Evolutionary conservation across 345 rosid genomes (phyloP).

Genomic region (Sonneratia caseolaris): DNA sequence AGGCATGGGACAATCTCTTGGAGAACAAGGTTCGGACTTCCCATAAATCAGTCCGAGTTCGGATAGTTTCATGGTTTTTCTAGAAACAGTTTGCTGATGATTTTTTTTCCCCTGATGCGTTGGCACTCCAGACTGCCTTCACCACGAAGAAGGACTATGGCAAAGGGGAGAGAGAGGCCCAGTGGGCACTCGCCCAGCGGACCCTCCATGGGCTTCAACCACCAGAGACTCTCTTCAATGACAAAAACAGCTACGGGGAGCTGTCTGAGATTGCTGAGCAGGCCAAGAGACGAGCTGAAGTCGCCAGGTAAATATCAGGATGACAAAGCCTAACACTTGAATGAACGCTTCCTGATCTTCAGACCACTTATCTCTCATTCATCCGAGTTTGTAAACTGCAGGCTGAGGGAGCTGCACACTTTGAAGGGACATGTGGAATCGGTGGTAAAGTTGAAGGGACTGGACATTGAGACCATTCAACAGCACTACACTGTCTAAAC

Average conservation of each 20-base stretch:
- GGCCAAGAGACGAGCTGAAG: slow-evolving; percentile 95
- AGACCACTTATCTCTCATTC: too few relatives aligned
- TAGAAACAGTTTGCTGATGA: too few relatives aligned
- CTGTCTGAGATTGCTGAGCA: slow-evolving; percentile 96
- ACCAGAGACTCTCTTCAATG: slow-evolving; percentile 40
- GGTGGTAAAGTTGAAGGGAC: slow-evolving; percentile 77
- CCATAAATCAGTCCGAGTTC: too few relatives aligned
- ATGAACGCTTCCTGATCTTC: too few relatives aligned
- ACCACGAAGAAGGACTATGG: slow-evolving; percentile 90
- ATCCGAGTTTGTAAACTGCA: too few relatives aligned
- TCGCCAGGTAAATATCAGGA: slow-evolving; percentile 44
- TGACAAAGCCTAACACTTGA: too few relatives aligned
- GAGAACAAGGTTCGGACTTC: too few relatives aligned
- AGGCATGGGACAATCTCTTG: too few relatives aligned
- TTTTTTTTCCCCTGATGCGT: too few relatives aligned
- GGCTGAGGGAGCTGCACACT: slow-evolving; percentile 53
- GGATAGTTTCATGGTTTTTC: too few relatives aligned
- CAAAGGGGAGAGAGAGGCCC: slow-evolving; percentile 86
- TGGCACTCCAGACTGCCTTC: slow-evolving; percentile 52
- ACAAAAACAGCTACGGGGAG: slow-evolving; percentile 66
- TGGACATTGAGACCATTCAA: slow-evolving; percentile 72
- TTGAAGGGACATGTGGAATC: slow-evolving; percentile 83
- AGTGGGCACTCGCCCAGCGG: slow-evolving; percentile 91
- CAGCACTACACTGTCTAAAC: slow-evolving; percentile 52
- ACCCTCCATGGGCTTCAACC: slow-evolving; percentile 94